These are phyloP conservation scores for Brettanomyces sp. DNA, from an alignment of 805 yeast species.

Conservation along the genomic window DNA sequence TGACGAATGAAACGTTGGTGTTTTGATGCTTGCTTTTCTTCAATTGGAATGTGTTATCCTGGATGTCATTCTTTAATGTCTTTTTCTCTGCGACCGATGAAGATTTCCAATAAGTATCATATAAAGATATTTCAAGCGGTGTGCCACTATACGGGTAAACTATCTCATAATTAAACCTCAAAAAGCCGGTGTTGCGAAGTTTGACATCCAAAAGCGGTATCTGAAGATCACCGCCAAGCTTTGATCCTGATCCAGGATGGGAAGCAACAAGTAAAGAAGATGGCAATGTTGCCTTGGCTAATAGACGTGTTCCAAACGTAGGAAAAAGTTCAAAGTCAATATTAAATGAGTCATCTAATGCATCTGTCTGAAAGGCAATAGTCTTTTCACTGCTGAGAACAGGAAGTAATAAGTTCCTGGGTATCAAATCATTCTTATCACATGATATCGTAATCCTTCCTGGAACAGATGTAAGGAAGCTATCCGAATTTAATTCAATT, in stretches of 20 bases:
- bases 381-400: slow-evolving; percentile 54
- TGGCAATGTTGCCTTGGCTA: slow-evolving; percentile 81
- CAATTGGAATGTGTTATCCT: neutral
- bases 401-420: slow-evolving; percentile 78
- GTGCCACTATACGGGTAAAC: slow-evolving; percentile 83
- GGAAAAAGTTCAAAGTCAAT: slow-evolving; percentile 89
- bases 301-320: slow-evolving; percentile 84
- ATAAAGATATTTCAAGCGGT: slow-evolving; percentile 81
- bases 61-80: slow-evolving; percentile 4
- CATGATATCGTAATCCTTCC: slow-evolving; percentile 82
- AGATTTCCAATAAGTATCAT: slow-evolving; percentile 95
- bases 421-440: slow-evolving; percentile 68
- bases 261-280: slow-evolving; percentile 37
- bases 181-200: slow-evolving; percentile 71
- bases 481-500: slow-evolving; percentile 35
- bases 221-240: slow-evolving; percentile 29
- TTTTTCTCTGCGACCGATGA: slow-evolving; percentile 38
- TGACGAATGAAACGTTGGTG: slow-evolving; percentile 52
- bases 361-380: slow-evolving; percentile 75
- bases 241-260: slow-evolving; percentile 29
- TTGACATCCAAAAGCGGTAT: slow-evolving; percentile 79
- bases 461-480: slow-evolving; percentile 41
- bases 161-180: slow-evolving; percentile 68
- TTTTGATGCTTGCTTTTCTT: neutral
- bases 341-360: slow-evolving; percentile 53